Evolutionary conservation across 306 rosid genomes (phyloP).

Genomic region (Cucumis melo): DNA sequence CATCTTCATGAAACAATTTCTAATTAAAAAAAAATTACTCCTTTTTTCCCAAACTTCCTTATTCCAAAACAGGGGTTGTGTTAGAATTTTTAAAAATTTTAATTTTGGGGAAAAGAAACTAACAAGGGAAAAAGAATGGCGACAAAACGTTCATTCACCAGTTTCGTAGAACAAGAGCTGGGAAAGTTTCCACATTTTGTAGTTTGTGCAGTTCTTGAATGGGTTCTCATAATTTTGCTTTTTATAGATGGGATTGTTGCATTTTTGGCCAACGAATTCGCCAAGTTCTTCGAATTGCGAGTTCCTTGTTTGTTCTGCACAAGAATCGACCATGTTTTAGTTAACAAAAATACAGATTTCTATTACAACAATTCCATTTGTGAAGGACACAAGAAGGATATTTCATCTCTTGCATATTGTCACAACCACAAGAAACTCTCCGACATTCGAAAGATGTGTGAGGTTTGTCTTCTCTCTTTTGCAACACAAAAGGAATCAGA

Average conservation of each 20-base stretch:
- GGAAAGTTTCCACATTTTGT: conserved; percentile 43
- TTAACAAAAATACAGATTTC: conserved; percentile 34
- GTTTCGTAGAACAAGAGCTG: not conserved
- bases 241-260: conserved; percentile 63
- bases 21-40: no score
- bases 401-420: conserved; percentile 71
- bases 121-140: not conserved
- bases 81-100: no score
- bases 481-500: conserved; percentile 64
- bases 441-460: conserved; percentile 70
- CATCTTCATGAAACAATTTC: not conserved
- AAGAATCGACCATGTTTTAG: conserved; percentile 49
- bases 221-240: conserved; percentile 53
- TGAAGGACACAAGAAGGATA: conserved; percentile 58
- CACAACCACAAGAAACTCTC: conserved; percentile 64
- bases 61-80: not conserved
- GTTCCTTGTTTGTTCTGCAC: conserved; percentile 75
- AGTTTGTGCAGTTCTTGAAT: conserved; percentile 62
- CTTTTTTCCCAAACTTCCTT: no score
- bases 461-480: conserved; percentile 69
- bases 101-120: not conserved
- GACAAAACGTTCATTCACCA: not conserved
- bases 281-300: conserved; percentile 54
- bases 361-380: conserved; percentile 66
- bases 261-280: conserved; percentile 53